phyloP scores from a whole-genome alignment of 2,329 filamentous ascomycete genomes.

The Aspergillus sp. region DNA sequence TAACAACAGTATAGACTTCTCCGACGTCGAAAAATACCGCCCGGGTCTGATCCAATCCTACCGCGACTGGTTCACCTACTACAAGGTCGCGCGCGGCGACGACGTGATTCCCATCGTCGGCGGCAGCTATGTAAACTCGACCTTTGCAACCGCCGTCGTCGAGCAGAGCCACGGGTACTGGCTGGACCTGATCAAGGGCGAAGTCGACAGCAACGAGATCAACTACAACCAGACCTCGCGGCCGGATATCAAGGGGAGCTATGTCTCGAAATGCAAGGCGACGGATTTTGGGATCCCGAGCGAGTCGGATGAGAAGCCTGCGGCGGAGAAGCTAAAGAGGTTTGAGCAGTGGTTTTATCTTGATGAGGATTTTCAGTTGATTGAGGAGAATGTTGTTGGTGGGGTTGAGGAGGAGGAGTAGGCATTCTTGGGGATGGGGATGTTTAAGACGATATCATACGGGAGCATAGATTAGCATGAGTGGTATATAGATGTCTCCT shows the following conservation, averaged over 20 bases:
- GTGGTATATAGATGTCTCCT: neutral
- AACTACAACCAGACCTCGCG: slow-evolving; percentile 13
- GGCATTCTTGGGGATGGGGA: too few relatives aligned
- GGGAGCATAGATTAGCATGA: neutral
- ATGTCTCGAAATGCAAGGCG: neutral
- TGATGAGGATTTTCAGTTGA: neutral
- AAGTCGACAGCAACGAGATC: slow-evolving; percentile 2
- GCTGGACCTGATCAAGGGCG: slow-evolving; percentile 8
- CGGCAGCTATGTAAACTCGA: slow-evolving; percentile 3
- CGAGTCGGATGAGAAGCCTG: slow-evolving; percentile 1
- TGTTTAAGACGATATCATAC: neutral
- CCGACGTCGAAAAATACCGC: slow-evolving; percentile 8
- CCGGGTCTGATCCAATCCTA: neutral
- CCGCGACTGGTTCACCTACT: slow-evolving; percentile 10
- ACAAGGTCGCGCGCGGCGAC: slow-evolving; percentile 9
- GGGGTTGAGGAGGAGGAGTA: neutral
- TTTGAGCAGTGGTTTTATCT: neutral
- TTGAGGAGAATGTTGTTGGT: neutral
- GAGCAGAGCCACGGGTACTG: slow-evolving; percentile 6
- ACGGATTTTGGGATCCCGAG: neutral
- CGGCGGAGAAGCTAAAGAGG: neutral
- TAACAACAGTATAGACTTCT: neutral
- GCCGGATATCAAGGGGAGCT: neutral
- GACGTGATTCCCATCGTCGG: neutral
- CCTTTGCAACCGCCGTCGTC: neutral